A percentile compares a stretch with the other conserved stretches of the same genome.
These are phyloP conservation scores for Helianthus annuus DNA, from an alignment of 129 eudicot genomes.

Conservation along the genomic window DNA sequence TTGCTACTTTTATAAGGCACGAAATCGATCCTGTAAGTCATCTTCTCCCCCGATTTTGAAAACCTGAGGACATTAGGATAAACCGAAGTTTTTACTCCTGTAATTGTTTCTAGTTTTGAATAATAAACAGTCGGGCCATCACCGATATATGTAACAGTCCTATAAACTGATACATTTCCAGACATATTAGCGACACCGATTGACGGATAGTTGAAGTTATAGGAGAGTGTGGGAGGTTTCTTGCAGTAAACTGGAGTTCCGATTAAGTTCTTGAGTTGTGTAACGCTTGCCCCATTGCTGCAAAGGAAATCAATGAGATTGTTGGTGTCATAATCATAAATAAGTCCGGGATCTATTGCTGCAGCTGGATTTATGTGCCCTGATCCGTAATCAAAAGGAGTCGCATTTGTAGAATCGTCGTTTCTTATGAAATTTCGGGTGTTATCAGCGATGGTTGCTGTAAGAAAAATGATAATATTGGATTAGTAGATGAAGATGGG, in stretches of 20 bases:
- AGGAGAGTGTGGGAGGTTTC: conserved; percentile 37
- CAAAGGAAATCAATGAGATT: conserved; percentile 60
- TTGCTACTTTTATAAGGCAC: conserved; percentile 46
- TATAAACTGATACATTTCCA: conserved; percentile 49
- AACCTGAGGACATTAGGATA: conserved; percentile 49
- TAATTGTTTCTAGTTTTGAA: conserved; percentile 44
- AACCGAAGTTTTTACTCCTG: conserved; percentile 51
- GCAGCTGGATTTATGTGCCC: conserved; percentile 66
- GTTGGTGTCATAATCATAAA: conserved; percentile 50
- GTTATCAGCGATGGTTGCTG: conserved; percentile 62
- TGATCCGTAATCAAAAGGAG: conserved; percentile 68
- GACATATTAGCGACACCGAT: conserved; percentile 58
- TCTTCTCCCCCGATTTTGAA: conserved; percentile 45
- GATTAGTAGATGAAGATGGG: no score
- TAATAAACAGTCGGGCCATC: conserved; percentile 51
- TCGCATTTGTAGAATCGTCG: conserved; percentile 41
- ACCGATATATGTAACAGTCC: conserved; percentile 66
- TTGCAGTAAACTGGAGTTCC: conserved; percentile 38
- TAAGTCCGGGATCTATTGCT: conserved; percentile 59
- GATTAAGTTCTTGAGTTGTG: conserved; percentile 61
- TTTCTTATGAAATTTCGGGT: conserved; percentile 40
- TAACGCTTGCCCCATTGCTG: conserved; percentile 56
- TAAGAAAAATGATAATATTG: neutral
- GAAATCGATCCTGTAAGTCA: conserved; percentile 47
- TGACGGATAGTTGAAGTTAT: conserved; percentile 66